Conservation (phyloP, 331 rosid species). For the Prunus yedoensis region DNA sequence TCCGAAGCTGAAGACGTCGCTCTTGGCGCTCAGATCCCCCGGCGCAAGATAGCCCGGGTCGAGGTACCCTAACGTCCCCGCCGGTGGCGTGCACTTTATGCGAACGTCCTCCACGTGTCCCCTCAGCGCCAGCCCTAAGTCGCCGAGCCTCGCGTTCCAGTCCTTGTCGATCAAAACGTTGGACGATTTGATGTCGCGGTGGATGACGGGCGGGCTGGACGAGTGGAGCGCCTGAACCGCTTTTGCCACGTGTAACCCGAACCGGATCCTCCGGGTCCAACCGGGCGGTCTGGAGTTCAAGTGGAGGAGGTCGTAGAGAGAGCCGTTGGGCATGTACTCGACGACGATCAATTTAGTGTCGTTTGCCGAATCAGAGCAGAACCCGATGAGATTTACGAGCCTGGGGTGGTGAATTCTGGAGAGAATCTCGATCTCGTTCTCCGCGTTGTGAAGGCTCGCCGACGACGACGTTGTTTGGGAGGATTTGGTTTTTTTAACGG, state of each 20-base stretch:
- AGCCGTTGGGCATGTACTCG: slow-evolving; percentile 86
- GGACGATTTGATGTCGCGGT: slow-evolving; percentile 81
- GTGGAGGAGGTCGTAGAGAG: slow-evolving; percentile 69
- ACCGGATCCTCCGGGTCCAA: slow-evolving; percentile 61
- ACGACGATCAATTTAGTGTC: slow-evolving; percentile 61
- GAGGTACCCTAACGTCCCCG: slow-evolving; percentile 91
- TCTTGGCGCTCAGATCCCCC: slow-evolving; percentile 72
- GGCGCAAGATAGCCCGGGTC: slow-evolving; percentile 91
- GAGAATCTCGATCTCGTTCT: slow-evolving; percentile 94
- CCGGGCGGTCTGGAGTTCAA: slow-evolving; percentile 50
- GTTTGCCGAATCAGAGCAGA: slow-evolving; percentile 39
- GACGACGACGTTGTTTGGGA: slow-evolving; percentile 3
- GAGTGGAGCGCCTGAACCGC: slow-evolving; percentile 64
- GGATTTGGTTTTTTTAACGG: slow-evolving; percentile 61
- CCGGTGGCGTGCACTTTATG: slow-evolving; percentile 78
- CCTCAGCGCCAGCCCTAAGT: slow-evolving; percentile 74
- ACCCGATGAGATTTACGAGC: slow-evolving; percentile 78
- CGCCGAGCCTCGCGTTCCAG: slow-evolving; percentile 72
- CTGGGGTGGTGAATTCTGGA: slow-evolving; percentile 59
- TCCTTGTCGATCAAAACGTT: slow-evolving; percentile 64
- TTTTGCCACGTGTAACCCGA: slow-evolving; percentile 64
- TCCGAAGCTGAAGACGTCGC: slow-evolving; percentile 95
- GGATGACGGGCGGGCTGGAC: slow-evolving; percentile 84
- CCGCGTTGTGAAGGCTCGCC: slow-evolving; percentile 36
- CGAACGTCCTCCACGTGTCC: slow-evolving; percentile 94